Evolutionary conservation across 2,329 filamentous ascomycete genomes (phyloP).

Genomic region (Colletotrichum sp.): DNA sequence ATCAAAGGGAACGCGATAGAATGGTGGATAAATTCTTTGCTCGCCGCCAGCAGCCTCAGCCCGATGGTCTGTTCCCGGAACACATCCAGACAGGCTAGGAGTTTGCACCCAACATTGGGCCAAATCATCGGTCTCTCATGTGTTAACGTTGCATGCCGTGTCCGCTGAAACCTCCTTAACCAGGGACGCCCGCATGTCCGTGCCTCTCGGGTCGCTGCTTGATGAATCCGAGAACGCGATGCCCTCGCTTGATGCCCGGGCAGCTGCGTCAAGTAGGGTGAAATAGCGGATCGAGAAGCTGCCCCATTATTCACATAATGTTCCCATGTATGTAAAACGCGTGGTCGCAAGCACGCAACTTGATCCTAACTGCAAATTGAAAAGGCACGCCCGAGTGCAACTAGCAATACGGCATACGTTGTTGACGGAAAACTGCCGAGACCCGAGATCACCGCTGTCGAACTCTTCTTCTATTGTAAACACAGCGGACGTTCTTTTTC

Average conservation of each 20-base stretch:
- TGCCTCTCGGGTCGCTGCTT: not conserved
- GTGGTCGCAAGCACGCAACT: not conserved
- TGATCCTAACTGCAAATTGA: not conserved
- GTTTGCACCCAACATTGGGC: not conserved
- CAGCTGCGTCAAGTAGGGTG: not conserved
- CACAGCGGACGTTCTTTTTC: too few relatives aligned
- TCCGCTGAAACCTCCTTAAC: not conserved
- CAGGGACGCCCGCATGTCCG: not conserved
- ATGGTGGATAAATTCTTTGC: too few relatives aligned
- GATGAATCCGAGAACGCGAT: not conserved
- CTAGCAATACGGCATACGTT: rapidly evolving
- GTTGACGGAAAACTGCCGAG: not conserved
- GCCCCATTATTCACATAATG: not conserved
- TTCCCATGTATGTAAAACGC: not conserved
- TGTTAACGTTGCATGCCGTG: not conserved
- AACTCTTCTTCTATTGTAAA: not conserved
- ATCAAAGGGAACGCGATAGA: too few relatives aligned
- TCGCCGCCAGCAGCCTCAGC: too few relatives aligned
- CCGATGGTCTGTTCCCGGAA: too few relatives aligned
- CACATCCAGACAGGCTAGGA: too few relatives aligned
- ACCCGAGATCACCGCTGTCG: rapidly evolving
- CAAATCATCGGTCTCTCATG: not conserved
- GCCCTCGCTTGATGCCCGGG: not conserved
- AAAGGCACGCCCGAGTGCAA: not conserved
- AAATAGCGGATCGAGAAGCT: not conserved